Evolutionary conservation across 2,329 filamentous ascomycete genomes (phyloP).

Genomic region (Geosmithia morbida): DNA sequence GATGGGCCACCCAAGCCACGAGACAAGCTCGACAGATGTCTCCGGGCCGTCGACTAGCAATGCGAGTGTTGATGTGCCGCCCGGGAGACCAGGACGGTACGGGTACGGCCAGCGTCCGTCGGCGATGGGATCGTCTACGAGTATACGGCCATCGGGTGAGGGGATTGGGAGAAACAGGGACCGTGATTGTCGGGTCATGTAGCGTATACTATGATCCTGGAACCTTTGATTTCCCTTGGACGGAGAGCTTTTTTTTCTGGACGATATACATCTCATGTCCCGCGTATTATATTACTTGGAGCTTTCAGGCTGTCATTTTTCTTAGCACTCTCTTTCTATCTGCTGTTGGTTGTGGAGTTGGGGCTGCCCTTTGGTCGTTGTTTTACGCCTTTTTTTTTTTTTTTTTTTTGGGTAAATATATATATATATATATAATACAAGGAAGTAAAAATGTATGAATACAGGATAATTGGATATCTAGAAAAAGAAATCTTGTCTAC

Average conservation of each 20-base stretch:
- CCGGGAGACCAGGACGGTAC: constrained; percentile 6
- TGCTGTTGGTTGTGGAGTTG: too few species aligned
- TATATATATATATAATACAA: too few species aligned
- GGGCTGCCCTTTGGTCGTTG: too few species aligned
- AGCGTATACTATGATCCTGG: neutral
- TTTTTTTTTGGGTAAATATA: too few species aligned
- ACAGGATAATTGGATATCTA: too few species aligned
- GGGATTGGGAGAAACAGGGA: constrained; percentile 11
- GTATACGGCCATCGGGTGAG: constrained; percentile 1
- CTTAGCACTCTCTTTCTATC: too few species aligned
- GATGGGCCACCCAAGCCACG: constrained; percentile 33
- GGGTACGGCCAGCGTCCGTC: neutral
- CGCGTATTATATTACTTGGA: too few species aligned
- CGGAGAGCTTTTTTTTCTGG: neutral
- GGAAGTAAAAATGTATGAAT: too few species aligned
- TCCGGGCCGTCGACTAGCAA: constrained; percentile 3
- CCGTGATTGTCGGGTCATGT: constrained; percentile 34
- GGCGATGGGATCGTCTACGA: neutral
- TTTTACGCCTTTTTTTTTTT: too few species aligned
- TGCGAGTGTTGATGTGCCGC: constrained; percentile 8
- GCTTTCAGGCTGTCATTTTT: too few species aligned
- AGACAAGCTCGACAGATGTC: constrained; percentile 17
- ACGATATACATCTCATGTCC: too few species aligned
- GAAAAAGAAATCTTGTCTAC: too few species aligned
- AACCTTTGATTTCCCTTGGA: neutral